These are phyloP conservation scores for Populus hybrid DNA, from an alignment of 441 rosid genomes.

Conservation along the genomic window DNA sequence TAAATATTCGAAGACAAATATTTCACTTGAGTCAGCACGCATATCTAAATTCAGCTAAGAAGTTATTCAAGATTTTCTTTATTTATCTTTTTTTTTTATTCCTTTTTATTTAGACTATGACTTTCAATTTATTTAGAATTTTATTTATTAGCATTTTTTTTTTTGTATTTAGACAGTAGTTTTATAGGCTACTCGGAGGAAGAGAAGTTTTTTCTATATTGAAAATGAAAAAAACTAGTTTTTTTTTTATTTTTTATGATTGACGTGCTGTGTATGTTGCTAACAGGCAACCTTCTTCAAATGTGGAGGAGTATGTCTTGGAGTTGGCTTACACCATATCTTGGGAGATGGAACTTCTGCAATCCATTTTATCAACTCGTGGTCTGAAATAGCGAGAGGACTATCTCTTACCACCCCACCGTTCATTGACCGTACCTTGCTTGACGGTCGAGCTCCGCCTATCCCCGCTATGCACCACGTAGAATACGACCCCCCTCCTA, in stretches of 20 bases:
- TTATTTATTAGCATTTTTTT: no score
- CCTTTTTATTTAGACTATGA: no score
- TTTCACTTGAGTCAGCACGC: no score
- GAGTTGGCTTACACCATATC: slow-evolving; percentile 11
- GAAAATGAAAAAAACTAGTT: no score
- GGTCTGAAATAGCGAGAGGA: slow-evolving; percentile 18
- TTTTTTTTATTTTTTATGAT: not conserved
- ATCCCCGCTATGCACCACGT: slow-evolving; percentile 2
- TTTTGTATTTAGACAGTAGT: no score
- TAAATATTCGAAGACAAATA: no score
- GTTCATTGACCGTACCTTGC: not conserved
- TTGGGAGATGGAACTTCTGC: slow-evolving; percentile 4
- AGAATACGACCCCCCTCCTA: slow-evolving; percentile 13
- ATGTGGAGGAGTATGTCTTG: slow-evolving; percentile 17
- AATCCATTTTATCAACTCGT: slow-evolving; percentile 10
- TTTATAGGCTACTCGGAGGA: no score
- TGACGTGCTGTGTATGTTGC: not conserved
- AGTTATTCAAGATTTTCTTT: no score
- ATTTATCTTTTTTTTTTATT: no score
- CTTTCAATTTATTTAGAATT: no score
- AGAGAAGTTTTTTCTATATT: no score
- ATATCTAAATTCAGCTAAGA: no score
- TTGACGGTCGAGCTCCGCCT: slow-evolving; percentile 5
- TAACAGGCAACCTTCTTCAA: slow-evolving; percentile 5
- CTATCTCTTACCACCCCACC: not conserved